phyloP scores from a whole-genome alignment of 148 eudicot species.

The Mesembryanthemum crystallinum region DNA sequence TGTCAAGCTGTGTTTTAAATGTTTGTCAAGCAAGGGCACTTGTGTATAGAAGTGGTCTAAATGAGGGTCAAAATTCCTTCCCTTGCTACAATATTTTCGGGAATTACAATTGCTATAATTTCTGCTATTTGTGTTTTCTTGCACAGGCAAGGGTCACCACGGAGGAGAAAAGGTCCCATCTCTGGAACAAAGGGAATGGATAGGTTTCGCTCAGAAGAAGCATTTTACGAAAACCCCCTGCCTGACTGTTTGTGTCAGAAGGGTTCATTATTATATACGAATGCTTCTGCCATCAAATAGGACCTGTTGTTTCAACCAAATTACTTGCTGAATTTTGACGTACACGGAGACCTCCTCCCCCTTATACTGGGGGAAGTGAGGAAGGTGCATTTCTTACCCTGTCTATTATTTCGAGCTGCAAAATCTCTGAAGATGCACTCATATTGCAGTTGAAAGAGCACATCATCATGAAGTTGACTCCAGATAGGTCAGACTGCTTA shows the following conservation, averaged over 20 bases:
- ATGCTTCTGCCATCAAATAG: constrained; percentile 28
- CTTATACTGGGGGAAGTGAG: not conserved
- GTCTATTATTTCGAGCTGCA: not conserved
- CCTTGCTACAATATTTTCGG: not conserved
- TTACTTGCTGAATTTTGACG: not conserved
- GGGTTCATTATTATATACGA: not conserved
- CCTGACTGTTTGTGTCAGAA: constrained; percentile 85
- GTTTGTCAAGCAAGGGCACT: not conserved
- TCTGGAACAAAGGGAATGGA: constrained; percentile 92
- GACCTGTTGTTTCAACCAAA: not conserved
- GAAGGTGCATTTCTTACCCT: not conserved
- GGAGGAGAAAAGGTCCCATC: constrained; percentile 89
- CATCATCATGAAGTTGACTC: not conserved
- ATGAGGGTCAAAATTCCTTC: not conserved
- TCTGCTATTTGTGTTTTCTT: constrained; percentile 3
- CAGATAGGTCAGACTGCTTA: not conserved
- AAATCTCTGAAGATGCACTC: not conserved
- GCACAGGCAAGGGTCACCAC: constrained; percentile 84
- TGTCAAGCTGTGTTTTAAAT: no score
- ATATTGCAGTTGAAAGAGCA: not conserved
- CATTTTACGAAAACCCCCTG: constrained; percentile 89
- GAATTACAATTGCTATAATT: not conserved
- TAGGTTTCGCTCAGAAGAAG: constrained; percentile 88
- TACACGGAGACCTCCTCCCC: not conserved
- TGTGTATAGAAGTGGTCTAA: not conserved